Evolutionary conservation across 805 yeast genomes (phyloP).

Genomic region (Dipodascopsis tothii): DNA sequence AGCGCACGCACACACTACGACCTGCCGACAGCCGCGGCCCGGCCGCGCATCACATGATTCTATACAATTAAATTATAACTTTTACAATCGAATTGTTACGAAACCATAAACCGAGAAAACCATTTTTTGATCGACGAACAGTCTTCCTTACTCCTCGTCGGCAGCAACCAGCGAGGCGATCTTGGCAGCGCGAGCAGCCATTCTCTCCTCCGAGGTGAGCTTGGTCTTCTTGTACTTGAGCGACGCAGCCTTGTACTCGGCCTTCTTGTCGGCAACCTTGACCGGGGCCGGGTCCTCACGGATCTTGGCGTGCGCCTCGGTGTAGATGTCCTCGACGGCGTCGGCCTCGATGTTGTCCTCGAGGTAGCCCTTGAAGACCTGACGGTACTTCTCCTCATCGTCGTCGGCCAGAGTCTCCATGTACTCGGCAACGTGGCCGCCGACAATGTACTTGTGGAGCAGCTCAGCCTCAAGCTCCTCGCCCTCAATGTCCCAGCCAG

Average conservation of each 20-base stretch:
- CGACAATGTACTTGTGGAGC: constrained; percentile 97
- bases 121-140: no score
- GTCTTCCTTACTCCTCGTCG: constrained; percentile 14
- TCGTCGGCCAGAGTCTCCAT: constrained; percentile 99
- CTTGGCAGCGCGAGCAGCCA: constrained; percentile 83
- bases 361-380: constrained; percentile 91
- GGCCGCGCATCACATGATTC: no score
- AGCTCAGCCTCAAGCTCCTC: constrained; percentile 97
- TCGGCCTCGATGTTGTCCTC: constrained; percentile 97
- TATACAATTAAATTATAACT: constrained; percentile 7
- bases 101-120: no score
- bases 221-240: constrained; percentile 83
- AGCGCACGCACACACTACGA: no score
- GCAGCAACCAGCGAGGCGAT: constrained; percentile 49
- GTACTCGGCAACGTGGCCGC: constrained; percentile 99
- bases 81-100: not conserved
- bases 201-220: constrained; percentile 87
- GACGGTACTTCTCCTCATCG: constrained; percentile 98
- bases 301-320: constrained; percentile 88
- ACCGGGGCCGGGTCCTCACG: constrained; percentile 91
- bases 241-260: constrained; percentile 93
- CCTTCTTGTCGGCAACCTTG: constrained; percentile 90
- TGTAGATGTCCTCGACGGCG: constrained; percentile 89
- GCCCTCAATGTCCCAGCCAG: constrained; percentile 98
- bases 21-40: no score